phyloP scores from a whole-genome alignment of 129 eudicot species.

The Rutidosis leptorrhynchoides region DNA sequence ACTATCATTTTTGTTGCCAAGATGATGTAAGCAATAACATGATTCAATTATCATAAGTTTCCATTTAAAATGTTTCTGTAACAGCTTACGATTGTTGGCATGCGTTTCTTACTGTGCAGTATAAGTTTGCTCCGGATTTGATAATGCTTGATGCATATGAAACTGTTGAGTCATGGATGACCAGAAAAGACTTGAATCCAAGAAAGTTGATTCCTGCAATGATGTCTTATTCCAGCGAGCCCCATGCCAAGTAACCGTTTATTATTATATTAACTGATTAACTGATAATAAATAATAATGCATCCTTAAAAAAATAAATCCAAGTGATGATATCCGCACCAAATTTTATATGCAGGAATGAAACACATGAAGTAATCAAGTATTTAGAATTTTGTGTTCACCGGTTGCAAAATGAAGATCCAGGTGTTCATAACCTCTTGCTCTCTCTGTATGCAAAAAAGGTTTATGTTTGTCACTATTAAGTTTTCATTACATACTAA shows the following conservation, averaged over 20 bases:
- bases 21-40: slow-evolving; percentile 6
- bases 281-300: neutral
- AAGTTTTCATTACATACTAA: neutral
- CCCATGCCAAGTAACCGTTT: slow-evolving; percentile 91
- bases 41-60: slow-evolving; percentile 8
- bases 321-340: slow-evolving; percentile 10
- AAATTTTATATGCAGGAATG: slow-evolving; percentile 59
- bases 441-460: slow-evolving; percentile 89
- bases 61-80: slow-evolving; percentile 5
- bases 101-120: slow-evolving; percentile 45
- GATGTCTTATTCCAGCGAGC: slow-evolving; percentile 98
- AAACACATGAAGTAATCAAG: slow-evolving; percentile 93
- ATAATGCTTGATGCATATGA: slow-evolving; percentile 99
- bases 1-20: slow-evolving; percentile 17
- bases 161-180: slow-evolving; percentile 99
- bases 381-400: slow-evolving; percentile 84
- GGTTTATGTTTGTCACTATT: slow-evolving; percentile 41
- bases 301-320: neutral
- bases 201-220: slow-evolving; percentile 95
- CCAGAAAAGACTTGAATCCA: slow-evolving; percentile 71
- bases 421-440: slow-evolving; percentile 90
- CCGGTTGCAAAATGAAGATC: slow-evolving; percentile 88
- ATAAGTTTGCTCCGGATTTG: slow-evolving; percentile 95
- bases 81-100: neutral
- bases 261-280: slow-evolving; percentile 8